Base-by-base conservation (phyloP, 2,329 filamentous ascomycete species). In the Plectosphaerella cucumerina region DNA sequence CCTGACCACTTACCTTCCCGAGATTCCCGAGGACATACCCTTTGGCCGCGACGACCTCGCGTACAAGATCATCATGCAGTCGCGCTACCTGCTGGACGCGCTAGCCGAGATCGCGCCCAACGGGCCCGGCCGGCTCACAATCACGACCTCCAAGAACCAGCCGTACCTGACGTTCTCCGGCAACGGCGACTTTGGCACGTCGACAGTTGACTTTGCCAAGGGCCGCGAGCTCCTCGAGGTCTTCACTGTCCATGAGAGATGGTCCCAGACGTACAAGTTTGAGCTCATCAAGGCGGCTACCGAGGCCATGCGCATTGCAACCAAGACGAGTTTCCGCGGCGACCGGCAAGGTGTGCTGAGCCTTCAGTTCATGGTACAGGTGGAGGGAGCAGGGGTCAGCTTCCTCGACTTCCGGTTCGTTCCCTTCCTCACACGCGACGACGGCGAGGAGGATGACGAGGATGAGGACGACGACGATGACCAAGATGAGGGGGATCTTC, bases 21-120 rank as follows among this genome's bases (percentile, higher is more conserved):
- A 90, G 57, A 70, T 73, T 41, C 79, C 82, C 15, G 86, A 92
- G 48, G 87, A 92, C 48, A 97, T 99, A 44, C 94, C 93, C 0
- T 90, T 99, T 58, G 85, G 93, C 62, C 83, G 91, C 31, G 82
- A 90, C 47, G 81, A 85, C 48, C 76, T 97, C 9, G 77, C 84
- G 9, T 88, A 97, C 73, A 99, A 97, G 67, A 90, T 96, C 53
- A 97, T 99, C 64, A 96, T 97, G 88, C 88, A 86, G 58, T 82
- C 86, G 11, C 80, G 80, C 33, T 86, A 82, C 69, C 78, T 93
- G 5, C 78, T 87, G 11, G 88, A 92, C 61, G 84, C 85, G 15
- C 74, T 92, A 39, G 78, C 81, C 1, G 89, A 93, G 63, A 78
- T 87, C 45, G 81, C 79, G 2, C 80, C 80, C 12, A 87, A 91